Percentiles rank a stretch among this genome's conserved stretches.
phyloP scores from a whole-genome alignment of 352 stramenopile genomes.

The Elongisporangium anandrum region DNA sequence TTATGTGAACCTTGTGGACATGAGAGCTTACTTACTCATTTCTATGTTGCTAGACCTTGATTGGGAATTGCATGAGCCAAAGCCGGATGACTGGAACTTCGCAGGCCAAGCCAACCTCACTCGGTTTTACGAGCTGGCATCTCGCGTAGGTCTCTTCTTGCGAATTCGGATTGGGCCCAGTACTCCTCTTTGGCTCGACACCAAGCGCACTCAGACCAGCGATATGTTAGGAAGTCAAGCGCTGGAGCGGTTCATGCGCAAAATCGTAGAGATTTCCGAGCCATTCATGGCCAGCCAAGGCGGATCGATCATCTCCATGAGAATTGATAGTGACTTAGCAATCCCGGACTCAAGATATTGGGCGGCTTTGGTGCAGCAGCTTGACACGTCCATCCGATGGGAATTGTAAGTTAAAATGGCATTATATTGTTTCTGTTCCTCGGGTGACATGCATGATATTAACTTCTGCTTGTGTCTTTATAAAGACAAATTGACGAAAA shows the following conservation, averaged over 20 bases:
- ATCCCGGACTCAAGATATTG: neutral
- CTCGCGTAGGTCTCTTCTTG: constrained; percentile 51
- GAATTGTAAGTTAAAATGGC: neutral
- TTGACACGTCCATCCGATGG: neutral
- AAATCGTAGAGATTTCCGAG: constrained; percentile 58
- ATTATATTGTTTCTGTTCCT: too few species aligned
- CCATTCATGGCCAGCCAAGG: constrained; percentile 60
- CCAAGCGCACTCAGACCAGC: constrained; percentile 36
- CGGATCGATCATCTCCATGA: constrained; percentile 46
- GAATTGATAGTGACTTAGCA: neutral
- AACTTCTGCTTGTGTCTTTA: neutral
- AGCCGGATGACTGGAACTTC: constrained; percentile 51
- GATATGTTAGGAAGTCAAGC: neutral
- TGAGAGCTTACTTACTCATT: neutral
- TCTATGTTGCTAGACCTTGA: constrained; percentile 44
- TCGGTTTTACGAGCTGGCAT: constrained; percentile 53
- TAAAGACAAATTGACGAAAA: neutral
- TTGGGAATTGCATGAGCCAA: constrained; percentile 66
- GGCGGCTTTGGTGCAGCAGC: neutral
- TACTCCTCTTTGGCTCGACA: constrained; percentile 56
- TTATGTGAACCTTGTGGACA: neutral
- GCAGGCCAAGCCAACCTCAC: constrained; percentile 46
- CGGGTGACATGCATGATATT: neutral
- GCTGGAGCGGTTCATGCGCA: constrained; percentile 48
- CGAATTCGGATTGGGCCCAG: constrained; percentile 65